Evolutionary conservation across 2,329 filamentous ascomycete species (phyloP), one percentile per base, ranked within the genome.

Genomic region (Colletotrichum sp.): DNA sequence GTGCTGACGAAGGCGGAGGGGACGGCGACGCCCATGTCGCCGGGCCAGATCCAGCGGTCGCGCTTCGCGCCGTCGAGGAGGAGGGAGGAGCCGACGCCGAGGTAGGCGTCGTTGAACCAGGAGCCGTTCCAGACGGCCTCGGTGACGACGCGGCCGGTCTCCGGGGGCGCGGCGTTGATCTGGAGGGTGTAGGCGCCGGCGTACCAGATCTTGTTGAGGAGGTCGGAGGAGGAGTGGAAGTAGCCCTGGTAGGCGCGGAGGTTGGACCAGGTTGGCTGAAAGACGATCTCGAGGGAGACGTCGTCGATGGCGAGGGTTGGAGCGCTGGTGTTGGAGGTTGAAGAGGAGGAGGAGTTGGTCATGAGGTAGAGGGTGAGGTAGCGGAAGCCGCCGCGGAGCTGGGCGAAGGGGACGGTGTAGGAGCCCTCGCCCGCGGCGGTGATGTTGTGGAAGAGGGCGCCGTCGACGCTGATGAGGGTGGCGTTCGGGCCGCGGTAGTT

Each of bases 1-100:
- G 90, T 92, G 9, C 88, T 90, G 3, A 91, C 87, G 12, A 89
- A 87, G 15, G 91, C 87, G 36, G 85, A 87, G 4, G 90, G 90
- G 0, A 90, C 85, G 6, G 90, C 88, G 76, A 92, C 90, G 6
- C 87, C 87, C 85, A 93, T 90, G 79, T 93, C 92, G 2, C 91
- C 91, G 13, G 91, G 88, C 90, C 91, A 93, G 4, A 93, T 88
- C 21, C 90, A 84, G 10, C 90, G 86, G 79, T 92, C 91, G 36
- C 91, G 86, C 80, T 92, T 92, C 2, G 90, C 89, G 16, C 91
- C 91, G 80, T 93, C 91, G 2, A 82, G 79, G 1, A 81, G 80
- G n/a, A 83, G 82, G n/a, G 81, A 79, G 16, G 77, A 77, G 16
- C 82, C 82, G 5, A 80, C 77, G n/a, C 80, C 79, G n/a, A 84